Base-by-base conservation (phyloP, 257 asterid genomes). In the Solanum arcanum region DNA sequence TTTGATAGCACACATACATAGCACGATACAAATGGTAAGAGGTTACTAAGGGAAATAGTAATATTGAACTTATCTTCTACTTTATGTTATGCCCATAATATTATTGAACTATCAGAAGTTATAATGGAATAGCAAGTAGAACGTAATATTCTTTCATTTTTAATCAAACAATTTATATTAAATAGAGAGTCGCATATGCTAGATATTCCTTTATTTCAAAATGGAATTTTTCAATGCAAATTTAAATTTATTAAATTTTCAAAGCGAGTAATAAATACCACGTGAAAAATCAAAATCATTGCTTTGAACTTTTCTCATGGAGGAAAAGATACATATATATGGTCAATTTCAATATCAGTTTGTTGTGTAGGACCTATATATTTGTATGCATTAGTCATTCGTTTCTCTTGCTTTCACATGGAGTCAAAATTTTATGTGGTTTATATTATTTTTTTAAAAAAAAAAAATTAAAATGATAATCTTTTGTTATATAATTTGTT, bases 141-240 rank as follows among this genome's bases (percentile, higher is more conserved):
- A n/a, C 31, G 7, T 11, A n/a, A n/a, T n/a, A 1, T 23, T 62
- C 3, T 11, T n/a, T 62, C 0, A 11, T n/a, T n/a, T 2, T n/a
- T 10, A 62, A 62, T n/a, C 12, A 62, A 6, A 62, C 0, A 62
- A 2, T n/a, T 62, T 2, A 5, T 1, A 11, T 62, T n/a, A 2
- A 5, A 11, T 62, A 62, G 11, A 11, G 16, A 62, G 29, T 62
- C 2, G 0, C 6, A 1, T 62, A 1, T 62, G 7, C 1, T n/a
- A 62, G 3, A 2, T 6, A n/a, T 52, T 0, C 3, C 12, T 60
- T 59, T 59, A 59, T 21, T 0, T 0, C 12, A 3, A 56, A 59
- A 9, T 21, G 27, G 0, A 21, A 8, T 0, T 21, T 8, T 60
- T 4, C 1, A 23, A 60, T 0, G 1, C 0, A 11, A 60, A 23